A percentile compares a stretch with the other conserved stretches of the same genome.
phyloP scores from a whole-genome alignment of 169 alveolate species.

The Plasmodium malariae region DNA sequence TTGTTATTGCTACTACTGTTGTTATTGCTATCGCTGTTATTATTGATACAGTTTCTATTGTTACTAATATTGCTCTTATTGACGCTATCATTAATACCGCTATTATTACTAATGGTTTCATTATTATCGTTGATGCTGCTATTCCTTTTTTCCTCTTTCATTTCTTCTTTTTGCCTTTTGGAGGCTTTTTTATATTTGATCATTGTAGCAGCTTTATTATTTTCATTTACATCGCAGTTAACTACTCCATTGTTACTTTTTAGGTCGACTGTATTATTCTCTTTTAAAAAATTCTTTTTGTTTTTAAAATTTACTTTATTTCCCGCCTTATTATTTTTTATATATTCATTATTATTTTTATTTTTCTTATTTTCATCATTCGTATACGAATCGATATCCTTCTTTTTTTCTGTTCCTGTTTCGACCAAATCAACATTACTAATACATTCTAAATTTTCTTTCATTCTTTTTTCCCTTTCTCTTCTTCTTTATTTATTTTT shows the following conservation, averaged over 20 bases:
- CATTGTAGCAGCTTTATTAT: background rate
- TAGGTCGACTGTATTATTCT: background rate
- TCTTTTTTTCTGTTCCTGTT: conserved; percentile 19
- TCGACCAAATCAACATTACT: conserved; percentile 11
- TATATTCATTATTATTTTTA: conserved; percentile 18
- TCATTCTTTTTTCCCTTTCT: conserved; percentile 33
- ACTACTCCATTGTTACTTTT: background rate
- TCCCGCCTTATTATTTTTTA: conserved; percentile 21
- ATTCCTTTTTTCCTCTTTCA: conserved; percentile 7
- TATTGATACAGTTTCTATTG: background rate
- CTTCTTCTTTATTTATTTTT: conserved; percentile 12
- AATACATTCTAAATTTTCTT: conserved; percentile 32
- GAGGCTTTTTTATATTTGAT: conserved; percentile 8
- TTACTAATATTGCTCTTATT: background rate
- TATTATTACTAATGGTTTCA: background rate
- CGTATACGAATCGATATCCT: conserved; percentile 8
- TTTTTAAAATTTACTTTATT: conserved; percentile 15
- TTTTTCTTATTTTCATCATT: conserved; percentile 23
- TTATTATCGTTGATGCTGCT: background rate
- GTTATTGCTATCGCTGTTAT: background rate
- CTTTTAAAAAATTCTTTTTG: conserved; percentile 23
- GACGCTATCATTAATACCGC: background rate
- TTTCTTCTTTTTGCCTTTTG: background rate
- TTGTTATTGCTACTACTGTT: background rate
- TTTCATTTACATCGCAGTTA: background rate